These are phyloP conservation scores for Paratinospora sagittata DNA, from an alignment of 164 flowering plant species.

Conservation along the genomic window DNA sequence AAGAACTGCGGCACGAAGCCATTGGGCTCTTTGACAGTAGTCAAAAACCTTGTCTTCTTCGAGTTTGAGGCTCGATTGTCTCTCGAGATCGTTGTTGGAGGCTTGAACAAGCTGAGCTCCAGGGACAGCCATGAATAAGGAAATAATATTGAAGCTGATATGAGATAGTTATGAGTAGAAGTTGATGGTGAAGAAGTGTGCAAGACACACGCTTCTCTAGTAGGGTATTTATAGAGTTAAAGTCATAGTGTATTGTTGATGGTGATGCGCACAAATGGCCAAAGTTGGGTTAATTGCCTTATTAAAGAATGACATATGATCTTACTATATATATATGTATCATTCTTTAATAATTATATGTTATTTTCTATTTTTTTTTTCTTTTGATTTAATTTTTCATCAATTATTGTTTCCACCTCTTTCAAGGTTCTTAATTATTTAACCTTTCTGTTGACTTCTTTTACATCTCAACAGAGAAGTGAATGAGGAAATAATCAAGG, in stretches of 20 bases:
- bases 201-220: background rate
- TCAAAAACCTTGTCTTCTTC: background rate
- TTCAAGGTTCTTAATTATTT: background rate
- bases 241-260: background rate
- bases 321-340: background rate
- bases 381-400: background rate
- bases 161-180: too few relatives aligned
- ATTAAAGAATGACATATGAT: background rate
- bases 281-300: background rate
- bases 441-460: too few relatives aligned
- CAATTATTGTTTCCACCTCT: conserved; percentile 2
- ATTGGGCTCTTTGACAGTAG: conserved; percentile 10
- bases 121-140: conserved; percentile 13
- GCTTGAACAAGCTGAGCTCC: background rate
- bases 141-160: too few relatives aligned
- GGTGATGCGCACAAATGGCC: background rate
- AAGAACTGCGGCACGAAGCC: conserved; percentile 9
- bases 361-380: background rate
- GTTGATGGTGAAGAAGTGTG: too few relatives aligned
- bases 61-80: background rate
- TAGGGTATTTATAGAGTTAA: background rate
- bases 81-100: background rate
- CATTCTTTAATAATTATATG: too few relatives aligned
- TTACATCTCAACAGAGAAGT: too few relatives aligned
- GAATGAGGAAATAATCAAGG: too few relatives aligned